Base-by-base conservation (phyloP, 2,329 filamentous ascomycete species). In the Calcarisporium arbuscula region DNA sequence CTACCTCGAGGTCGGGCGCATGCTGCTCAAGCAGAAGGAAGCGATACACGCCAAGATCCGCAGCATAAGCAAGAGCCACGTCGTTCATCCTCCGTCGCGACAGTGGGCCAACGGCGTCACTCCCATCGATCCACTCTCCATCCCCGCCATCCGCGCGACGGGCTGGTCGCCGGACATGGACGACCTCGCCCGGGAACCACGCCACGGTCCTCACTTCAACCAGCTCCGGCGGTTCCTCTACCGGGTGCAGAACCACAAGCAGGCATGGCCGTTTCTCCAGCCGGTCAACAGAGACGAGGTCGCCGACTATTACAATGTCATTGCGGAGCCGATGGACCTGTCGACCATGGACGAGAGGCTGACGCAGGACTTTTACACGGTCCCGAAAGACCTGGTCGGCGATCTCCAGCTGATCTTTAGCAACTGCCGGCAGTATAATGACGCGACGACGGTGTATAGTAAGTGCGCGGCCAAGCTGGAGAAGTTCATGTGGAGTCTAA, bases 1-100 rank as follows among this genome's bases (percentile, higher is more conserved):
- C 32, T 98, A 98, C 60, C 80, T 98, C 6, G 90, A 98, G 59
- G 78, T 81, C 52, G 85, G 87, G 4, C 82, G 89, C 43, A 94
- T 98, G 87, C 72, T 98, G 3, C 74, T 95, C 30, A 96, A 98
- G 66, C 92, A 98, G 58, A 96, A 95, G 58, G 92, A 95, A 58
- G 84, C 82, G 35, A 88, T 96, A 4, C 82, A 89, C 50, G 89
- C 89, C 43, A 98, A 98, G 65, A 95, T 96, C 45, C 80, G 88
- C 32, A 85, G 88, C 9, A 90, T 92, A 47, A 89, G 81, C 52
- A 89, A 86, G 54, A 89, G 82, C 11, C 89, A 96, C 64, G 77
- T 88, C 39, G 73, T 95, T 19, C 90, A 98, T 54, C 65, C 77
- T 15, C 87, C 92, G 0, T 92, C 90, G 0, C 79, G 82, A 43